phyloP scores from a whole-genome alignment of 176 grass and related monocot genomes.

The Otatea glauca region DNA sequence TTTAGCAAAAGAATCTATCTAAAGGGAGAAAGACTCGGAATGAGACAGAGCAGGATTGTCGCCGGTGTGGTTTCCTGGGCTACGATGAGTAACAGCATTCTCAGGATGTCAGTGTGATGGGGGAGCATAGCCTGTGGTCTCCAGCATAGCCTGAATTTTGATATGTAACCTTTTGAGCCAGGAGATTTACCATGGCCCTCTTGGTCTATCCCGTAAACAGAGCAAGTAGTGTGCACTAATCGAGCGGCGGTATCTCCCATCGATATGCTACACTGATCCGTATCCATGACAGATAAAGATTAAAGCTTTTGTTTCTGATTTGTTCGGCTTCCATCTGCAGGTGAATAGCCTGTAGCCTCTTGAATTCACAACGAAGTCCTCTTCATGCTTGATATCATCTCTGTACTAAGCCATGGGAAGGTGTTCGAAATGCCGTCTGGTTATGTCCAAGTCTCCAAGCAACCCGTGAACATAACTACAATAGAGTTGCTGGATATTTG shows the following conservation, averaged over 20 bases:
- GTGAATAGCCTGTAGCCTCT: slow-evolving; percentile 58
- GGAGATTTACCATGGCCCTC: slow-evolving; percentile 72
- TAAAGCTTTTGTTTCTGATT: slow-evolving; percentile 53
- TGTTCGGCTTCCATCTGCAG: slow-evolving; percentile 53
- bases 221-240: slow-evolving; percentile 55
- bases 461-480: not conserved
- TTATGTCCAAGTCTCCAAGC: not conserved
- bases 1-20: no score
- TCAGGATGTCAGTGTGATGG: no score
- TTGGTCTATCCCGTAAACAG: slow-evolving; percentile 60
- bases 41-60: no score
- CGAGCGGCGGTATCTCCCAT: slow-evolving; percentile 62
- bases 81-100: no score
- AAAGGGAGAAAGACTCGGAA: no score
- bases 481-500: slow-evolving; percentile 33
- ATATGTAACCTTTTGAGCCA: slow-evolving; percentile 62
- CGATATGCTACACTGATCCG: slow-evolving; percentile 56
- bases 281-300: slow-evolving; percentile 67
- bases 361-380: slow-evolving; percentile 63
- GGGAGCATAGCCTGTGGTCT: not conserved
- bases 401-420: slow-evolving; percentile 27
- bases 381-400: slow-evolving; percentile 37
- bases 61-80: no score
- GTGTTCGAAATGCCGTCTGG: not conserved
- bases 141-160: slow-evolving; percentile 38